Conservation (phyloP, 768 basidiomycete species). For the Xerocomellus dryophilus region DNA sequence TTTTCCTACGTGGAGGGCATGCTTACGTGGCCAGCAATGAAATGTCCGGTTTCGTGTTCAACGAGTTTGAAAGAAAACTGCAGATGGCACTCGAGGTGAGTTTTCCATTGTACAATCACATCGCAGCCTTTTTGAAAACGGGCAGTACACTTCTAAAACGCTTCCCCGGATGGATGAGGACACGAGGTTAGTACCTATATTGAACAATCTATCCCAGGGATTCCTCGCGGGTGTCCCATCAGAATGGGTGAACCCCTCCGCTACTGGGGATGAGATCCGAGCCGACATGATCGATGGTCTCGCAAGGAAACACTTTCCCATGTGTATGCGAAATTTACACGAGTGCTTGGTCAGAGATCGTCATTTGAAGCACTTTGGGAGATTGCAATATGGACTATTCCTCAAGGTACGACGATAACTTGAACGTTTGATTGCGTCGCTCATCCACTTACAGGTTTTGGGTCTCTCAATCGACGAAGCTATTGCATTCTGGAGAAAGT, state of each 20-base stretch:
- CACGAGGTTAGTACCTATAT: constrained; percentile 81
- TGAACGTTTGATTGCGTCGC: neutral
- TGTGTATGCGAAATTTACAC: constrained; percentile 93
- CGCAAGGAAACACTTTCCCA: constrained; percentile 84
- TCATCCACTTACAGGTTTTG: constrained; percentile 56
- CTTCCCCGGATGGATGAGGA: constrained; percentile 94
- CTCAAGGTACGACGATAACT: constrained; percentile 64
- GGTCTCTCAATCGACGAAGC: constrained; percentile 95
- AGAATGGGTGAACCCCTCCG: constrained; percentile 63
- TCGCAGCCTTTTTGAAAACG: constrained; percentile 8
- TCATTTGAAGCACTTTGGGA: constrained; percentile 90
- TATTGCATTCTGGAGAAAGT: constrained; percentile 86
- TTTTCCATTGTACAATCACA: neutral
- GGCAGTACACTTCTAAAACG: constrained; percentile 76
- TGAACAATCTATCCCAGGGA: constrained; percentile 89
- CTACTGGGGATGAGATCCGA: constrained; percentile 65
- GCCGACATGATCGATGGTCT: constrained; percentile 94
- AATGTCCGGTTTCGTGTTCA: constrained; percentile 80
- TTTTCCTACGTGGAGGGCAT: constrained; percentile 74
- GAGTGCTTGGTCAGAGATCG: constrained; percentile 70
- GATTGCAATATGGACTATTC: constrained; percentile 90
- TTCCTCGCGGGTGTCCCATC: constrained; percentile 89
- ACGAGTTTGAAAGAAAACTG: constrained; percentile 76
- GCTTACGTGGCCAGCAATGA: constrained; percentile 84
- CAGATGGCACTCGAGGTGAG: constrained; percentile 74